Percentiles rank a stretch among this genome's conserved stretches.
Conservation (phyloP, 2,329 filamentous ascomycete genomes). For the Hymenoscyphus infarciens region DNA sequence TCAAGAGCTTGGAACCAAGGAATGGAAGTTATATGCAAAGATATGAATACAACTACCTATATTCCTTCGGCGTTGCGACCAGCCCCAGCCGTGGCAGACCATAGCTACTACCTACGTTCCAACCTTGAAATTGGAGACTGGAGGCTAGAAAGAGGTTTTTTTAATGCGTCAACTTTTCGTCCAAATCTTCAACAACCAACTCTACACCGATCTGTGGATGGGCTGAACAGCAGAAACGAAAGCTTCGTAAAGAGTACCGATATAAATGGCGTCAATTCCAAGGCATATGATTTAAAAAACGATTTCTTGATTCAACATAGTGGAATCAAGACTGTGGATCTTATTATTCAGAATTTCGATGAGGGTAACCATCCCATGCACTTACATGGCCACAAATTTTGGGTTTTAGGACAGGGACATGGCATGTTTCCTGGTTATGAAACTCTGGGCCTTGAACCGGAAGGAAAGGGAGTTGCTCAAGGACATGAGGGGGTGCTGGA, state of each 20-base stretch:
- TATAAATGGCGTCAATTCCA: constrained; percentile 50
- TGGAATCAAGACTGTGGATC: constrained; percentile 59
- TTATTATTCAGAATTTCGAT: constrained; percentile 76
- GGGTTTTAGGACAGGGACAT: constrained; percentile 58
- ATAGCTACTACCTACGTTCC: constrained; percentile 51
- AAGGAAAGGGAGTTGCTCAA: constrained; percentile 29
- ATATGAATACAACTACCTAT: constrained; percentile 42
- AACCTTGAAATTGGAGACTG: constrained; percentile 59
- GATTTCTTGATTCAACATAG: constrained; percentile 64
- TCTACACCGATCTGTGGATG: constrained; percentile 48
- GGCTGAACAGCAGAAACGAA: constrained; percentile 42
- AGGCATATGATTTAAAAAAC: constrained; percentile 41
- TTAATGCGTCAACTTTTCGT: constrained; percentile 55
- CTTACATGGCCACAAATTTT: constrained; percentile 74
- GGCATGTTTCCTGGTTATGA: constrained; percentile 50
- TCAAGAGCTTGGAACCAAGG: constrained; percentile 43
- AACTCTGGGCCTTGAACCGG: constrained; percentile 38
- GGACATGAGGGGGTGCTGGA: constrained; percentile 36
- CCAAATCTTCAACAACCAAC: constrained; percentile 46
- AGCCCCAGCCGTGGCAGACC: constrained; percentile 46
- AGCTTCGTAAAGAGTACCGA: constrained; percentile 42
- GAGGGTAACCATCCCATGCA: constrained; percentile 68
- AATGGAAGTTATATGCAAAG: constrained; percentile 34
- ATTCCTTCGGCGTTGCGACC: constrained; percentile 41
- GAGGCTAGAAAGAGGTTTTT: constrained; percentile 54